These are phyloP conservation scores for Phanerochaete carnosa DNA, from an alignment of 768 basidiomycete species.

Conservation along the genomic window DNA sequence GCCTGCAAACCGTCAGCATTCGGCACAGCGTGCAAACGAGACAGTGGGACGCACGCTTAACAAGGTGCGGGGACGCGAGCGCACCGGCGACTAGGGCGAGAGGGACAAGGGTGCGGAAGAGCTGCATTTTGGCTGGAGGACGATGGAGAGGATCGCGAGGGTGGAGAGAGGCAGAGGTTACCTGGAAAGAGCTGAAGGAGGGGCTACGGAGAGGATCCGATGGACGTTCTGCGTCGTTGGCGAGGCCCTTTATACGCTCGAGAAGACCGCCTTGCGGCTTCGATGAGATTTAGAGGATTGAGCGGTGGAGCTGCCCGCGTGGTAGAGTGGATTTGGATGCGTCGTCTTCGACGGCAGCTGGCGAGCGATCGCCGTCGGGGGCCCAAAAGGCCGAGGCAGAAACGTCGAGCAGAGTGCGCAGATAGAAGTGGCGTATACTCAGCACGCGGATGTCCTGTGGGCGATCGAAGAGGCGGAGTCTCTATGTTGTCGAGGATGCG, in stretches of 20 bases:
- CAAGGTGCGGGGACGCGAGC: neutral
- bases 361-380: neutral
- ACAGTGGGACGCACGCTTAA: neutral
- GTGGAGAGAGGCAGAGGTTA: neutral
- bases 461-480: no score
- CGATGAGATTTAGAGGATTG: neutral
- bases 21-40: neutral
- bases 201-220: neutral
- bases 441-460: no score
- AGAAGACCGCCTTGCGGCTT: neutral
- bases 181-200: neutral
- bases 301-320: no score
- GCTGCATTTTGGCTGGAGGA: conserved; percentile 1
- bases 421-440: no score
- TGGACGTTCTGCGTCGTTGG: neutral
- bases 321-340: neutral
- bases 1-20: neutral
- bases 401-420: neutral
- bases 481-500: no score
- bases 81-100: conserved; percentile 6
- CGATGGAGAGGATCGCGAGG: neutral
- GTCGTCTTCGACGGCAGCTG: neutral
- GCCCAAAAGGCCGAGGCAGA: no score
- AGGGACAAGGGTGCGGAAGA: conserved; percentile 10
- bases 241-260: neutral